Base-by-base conservation (phyloP, 2,329 filamentous ascomycete genomes). In the Grosmannia serpens region DNA sequence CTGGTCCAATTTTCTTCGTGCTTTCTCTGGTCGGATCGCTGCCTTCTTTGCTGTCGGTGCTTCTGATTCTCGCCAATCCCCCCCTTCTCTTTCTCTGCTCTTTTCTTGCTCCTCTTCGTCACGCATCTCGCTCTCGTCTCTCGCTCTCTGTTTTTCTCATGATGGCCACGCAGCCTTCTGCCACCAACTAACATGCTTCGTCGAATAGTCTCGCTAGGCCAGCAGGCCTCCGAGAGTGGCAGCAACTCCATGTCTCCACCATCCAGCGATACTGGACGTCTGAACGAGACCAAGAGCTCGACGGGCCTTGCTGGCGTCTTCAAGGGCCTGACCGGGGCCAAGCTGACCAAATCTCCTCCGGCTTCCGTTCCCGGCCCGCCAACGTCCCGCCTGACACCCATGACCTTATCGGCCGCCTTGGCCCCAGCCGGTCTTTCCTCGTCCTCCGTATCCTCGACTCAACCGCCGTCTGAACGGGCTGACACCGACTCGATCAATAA, bases 261-360 rank as follows among this genome's bases (percentile, higher is more conserved):
- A 66, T 73, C 77, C 64, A 80, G 80, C 74, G 81, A 85, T 74
- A 78, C 77, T 66, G 68, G 73, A 63, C 74, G 76, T 61, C 76
- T 77, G 62, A 76, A 78, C 65, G 82, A 86, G 68, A 73, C 78
- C 59, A 80, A 75, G 71, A 76, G 72, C 66, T 70, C 75, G 47
- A 75, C 82, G 62, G 81, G 81, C 64, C 75, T 86, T 65, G 82
- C 81, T 65, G 80, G 81, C 64, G 82, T 86, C 61, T 82, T 86
- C 67, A 84, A 83, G 66, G 82, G 79, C 64, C 72, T 86, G 65
- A 79, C 83, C 54, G 77, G 76, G 5, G 75, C 75, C 59, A 83
- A 77, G 69, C 71, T 78, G 59, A 75, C 74, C 52, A 84, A 80
- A 64, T 76, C 78, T 3, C 51, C 61, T 3, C 29, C 59, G 3